These are phyloP conservation scores for Globisporangium cystogenes DNA, from an alignment of 352 stramenopile genomes.

Conservation along the genomic window DNA sequence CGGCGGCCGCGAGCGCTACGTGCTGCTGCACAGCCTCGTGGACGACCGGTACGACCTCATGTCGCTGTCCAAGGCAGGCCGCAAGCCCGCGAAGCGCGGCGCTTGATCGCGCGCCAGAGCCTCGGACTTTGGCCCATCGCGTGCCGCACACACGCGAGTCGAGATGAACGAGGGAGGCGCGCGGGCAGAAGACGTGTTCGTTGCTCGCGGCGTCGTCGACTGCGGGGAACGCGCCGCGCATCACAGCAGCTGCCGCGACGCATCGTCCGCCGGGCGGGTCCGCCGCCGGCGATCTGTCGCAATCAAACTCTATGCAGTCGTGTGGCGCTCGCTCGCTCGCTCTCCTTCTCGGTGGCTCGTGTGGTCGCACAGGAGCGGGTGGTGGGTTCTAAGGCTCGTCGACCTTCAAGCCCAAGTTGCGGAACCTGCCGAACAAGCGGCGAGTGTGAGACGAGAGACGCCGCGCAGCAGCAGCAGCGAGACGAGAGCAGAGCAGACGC, in stretches of 20 bases:
- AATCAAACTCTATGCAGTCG: constrained; percentile 12
- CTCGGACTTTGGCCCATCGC: too few species aligned
- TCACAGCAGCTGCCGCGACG: too few species aligned
- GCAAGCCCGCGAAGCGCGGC: constrained; percentile 12
- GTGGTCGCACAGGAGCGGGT: neutral
- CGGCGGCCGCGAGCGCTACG: constrained; percentile 61
- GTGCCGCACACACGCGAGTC: too few species aligned
- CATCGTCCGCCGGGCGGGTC: too few species aligned
- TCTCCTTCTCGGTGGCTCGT: neutral
- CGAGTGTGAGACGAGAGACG: neutral
- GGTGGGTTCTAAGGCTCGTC: constrained; percentile 26
- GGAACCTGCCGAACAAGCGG: constrained; percentile 33
- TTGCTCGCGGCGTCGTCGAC: too few species aligned
- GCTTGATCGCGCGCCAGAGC: constrained; percentile 1
- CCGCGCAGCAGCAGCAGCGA: neutral
- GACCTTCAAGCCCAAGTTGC: constrained; percentile 61
- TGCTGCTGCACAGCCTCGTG: constrained; percentile 77
- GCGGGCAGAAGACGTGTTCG: too few species aligned
- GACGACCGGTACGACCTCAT: constrained; percentile 87
- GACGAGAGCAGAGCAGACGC: constrained; percentile 18
- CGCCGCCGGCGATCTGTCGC: too few species aligned
- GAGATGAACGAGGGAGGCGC: too few species aligned
- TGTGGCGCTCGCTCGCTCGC: neutral
- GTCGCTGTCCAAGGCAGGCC: constrained; percentile 56
- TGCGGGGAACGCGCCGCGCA: too few species aligned